Conservation (phyloP, 2,329 filamentous ascomycete species). For the Phialophora chinensis region DNA sequence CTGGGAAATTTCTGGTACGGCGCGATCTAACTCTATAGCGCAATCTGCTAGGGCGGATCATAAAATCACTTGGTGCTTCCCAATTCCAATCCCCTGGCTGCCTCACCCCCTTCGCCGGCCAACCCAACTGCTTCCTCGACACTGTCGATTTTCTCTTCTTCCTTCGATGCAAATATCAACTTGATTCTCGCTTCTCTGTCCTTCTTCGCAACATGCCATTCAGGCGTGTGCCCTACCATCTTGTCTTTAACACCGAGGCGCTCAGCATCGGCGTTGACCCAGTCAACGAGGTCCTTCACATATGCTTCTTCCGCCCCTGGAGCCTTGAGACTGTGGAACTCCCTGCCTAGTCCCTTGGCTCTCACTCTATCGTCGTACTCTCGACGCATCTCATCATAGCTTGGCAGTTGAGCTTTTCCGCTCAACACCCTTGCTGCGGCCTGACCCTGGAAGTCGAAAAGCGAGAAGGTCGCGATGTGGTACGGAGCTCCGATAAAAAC, state of each 20-base stretch:
- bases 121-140: neutral
- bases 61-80: neutral
- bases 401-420: slow-evolving; percentile 58
- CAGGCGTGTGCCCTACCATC: slow-evolving; percentile 32
- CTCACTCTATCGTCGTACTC: slow-evolving; percentile 43
- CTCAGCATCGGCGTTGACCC: slow-evolving; percentile 43
- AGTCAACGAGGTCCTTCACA: slow-evolving; percentile 44
- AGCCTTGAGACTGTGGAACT: slow-evolving; percentile 48
- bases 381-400: slow-evolving; percentile 46
- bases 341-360: slow-evolving; percentile 43
- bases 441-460: slow-evolving; percentile 74
- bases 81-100: neutral
- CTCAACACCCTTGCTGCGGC: slow-evolving; percentile 63
- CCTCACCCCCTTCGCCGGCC: neutral
- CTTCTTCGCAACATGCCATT: slow-evolving; percentile 28
- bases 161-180: slow-evolving; percentile 9
- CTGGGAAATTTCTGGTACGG: slow-evolving; percentile 10
- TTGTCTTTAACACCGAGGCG: slow-evolving; percentile 26
- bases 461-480: slow-evolving; percentile 69
- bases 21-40: neutral
- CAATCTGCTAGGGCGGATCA: neutral
- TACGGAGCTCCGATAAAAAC: slow-evolving; percentile 70
- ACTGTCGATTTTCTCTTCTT: neutral
- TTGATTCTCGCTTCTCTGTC: slow-evolving; percentile 24
- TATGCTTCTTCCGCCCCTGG: slow-evolving; percentile 44